Evolutionary conservation across 768 basidiomycete species (phyloP).

Genomic region (Artomyces pyxidatus): DNA sequence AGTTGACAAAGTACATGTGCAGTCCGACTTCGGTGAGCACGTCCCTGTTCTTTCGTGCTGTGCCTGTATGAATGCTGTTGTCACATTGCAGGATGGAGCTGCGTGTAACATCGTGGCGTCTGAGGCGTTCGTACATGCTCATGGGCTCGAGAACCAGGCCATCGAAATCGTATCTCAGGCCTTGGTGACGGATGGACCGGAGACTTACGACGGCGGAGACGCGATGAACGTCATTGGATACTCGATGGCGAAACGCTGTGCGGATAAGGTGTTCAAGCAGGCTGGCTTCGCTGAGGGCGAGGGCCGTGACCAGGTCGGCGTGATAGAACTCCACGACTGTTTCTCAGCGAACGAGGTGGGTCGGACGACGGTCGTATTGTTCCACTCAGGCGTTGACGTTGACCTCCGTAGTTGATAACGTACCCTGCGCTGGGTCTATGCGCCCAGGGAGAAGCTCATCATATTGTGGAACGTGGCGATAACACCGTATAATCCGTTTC

Average conservation of each 20-base stretch:
- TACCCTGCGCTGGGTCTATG: conserved; percentile 79
- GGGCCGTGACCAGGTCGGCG: conserved; percentile 69
- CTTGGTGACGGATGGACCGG: conserved; percentile 56
- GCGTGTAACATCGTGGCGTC: conserved; percentile 73
- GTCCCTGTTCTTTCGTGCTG: not conserved
- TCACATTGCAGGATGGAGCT: conserved; percentile 65
- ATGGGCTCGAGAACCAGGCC: conserved; percentile 76
- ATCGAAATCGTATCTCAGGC: conserved; percentile 70
- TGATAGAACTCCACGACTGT: conserved; percentile 82
- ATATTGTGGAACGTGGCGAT: conserved; percentile 65
- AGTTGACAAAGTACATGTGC: conserved; percentile 80
- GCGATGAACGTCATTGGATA: conserved; percentile 82
- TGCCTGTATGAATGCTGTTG: not conserved
- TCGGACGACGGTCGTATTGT: too few relatives aligned
- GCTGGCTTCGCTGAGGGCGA: conserved; percentile 60
- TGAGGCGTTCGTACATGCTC: conserved; percentile 65
- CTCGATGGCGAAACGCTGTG: conserved; percentile 60
- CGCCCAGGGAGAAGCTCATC: conserved; percentile 55
- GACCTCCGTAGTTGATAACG: conserved; percentile 66
- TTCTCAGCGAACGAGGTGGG: conserved; percentile 74
- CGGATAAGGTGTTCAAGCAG: conserved; percentile 60
- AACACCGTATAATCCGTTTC: conserved; percentile 50
- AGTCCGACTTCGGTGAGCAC: conserved; percentile 66
- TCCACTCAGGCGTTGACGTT: too few relatives aligned
- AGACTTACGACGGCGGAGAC: conserved; percentile 57